Evolutionary conservation across 2,329 filamentous ascomycete genomes (phyloP), one percentile per base, ranked within the genome.

Genomic region (Corinectria fuckeliana): DNA sequence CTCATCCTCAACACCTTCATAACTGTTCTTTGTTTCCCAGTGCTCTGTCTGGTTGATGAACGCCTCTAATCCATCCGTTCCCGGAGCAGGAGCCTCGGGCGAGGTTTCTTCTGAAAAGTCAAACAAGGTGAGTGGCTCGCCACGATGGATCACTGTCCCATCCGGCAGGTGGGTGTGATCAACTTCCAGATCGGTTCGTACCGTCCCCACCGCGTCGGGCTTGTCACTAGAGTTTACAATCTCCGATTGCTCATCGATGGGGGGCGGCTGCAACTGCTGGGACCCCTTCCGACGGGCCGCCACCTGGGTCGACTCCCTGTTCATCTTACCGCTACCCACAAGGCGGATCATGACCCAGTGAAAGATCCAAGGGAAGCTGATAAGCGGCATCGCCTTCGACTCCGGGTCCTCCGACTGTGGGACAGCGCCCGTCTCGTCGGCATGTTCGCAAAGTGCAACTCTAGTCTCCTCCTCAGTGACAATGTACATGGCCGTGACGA

Each of bases 311-410:
- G 62, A 61, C 11, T 63, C 62, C 30, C 63, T 66, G 10, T 5
- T 9, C 66, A 67, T 36, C 23, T 68, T 64, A 44, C 69, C 67
- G n/a, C 52, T 61, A 14, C 62, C 63, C n/a, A 64, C 74, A 26
- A 78, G 68, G 13, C 73, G 70, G 34, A 73, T 70, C 66, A 78
- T 63, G 25, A 92, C 85, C 42, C 84, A 82, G 11, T 88, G 82
- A 64, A 98, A 96, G 2, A 98, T 80, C 95, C 95, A 99, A 0
- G 95, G 94, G 68, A 97, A 98, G 59, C 90, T 95, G 68, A 97
- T 95, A 8, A 98, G 79, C 0, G 95, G 94, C 82, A 93, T 89
- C 2, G 79, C 77, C 8, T 79, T 79, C 2, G 80, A 69, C 10
- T 75, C 61, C 6, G 61, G 60, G 23, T 50, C 61, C 2, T 60